Evolutionary conservation across 495 filamentous ascomycete species (phyloP), one percentile per base, ranked within the genome.

Genomic region (Parachaetomium inaequale): DNA sequence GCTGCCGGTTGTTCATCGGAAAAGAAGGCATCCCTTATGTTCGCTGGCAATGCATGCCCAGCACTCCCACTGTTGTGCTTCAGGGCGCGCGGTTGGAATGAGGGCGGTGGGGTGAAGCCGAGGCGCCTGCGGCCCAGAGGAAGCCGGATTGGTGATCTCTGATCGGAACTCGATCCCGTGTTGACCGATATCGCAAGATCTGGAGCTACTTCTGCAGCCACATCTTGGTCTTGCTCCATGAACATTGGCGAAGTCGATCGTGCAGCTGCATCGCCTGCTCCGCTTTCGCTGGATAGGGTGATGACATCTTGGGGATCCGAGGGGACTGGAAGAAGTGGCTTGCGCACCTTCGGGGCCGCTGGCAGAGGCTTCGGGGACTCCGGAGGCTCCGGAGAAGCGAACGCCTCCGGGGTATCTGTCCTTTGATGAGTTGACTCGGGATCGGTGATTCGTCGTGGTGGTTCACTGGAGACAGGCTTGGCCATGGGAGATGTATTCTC

Each of bases 161-260:
- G 19, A 2, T 29, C 15, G 2, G 38, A 3, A n/a, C 3, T 26
- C 14, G 15, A 3, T 25, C 28, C 32, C 12, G 51, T 23, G 6
- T 55, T 19, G 17, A 23, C 19, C 7, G 14, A n/a, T 2, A 49
- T 3, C 15, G 52, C 2, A 5, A n/a, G 1, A 46, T 36, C 52
- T 19, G 59, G 19, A 15, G 3, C 23, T 25, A 5, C 28, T 32
- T 15, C 31, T n/a, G 23, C 7, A 23, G 10, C 11, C 14, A 4
- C 2, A 7, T 42, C 42, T 28, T 43, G 25, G 15, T 45, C 19
- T 45, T 34, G 54, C 34, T 58, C 61, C 17, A 63, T n/a, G 8
- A 63, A 52, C 17, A 63, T n/a, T 2, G 54, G 54, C 15, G 61
- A 63, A 6, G 54, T 57, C 4, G 45, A 52, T 11, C 19, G 21